Evolutionary conservation across 2,329 filamentous ascomycete genomes (phyloP), one percentile per base, ranked within the genome.

Genomic region (Venturia nashicola): DNA sequence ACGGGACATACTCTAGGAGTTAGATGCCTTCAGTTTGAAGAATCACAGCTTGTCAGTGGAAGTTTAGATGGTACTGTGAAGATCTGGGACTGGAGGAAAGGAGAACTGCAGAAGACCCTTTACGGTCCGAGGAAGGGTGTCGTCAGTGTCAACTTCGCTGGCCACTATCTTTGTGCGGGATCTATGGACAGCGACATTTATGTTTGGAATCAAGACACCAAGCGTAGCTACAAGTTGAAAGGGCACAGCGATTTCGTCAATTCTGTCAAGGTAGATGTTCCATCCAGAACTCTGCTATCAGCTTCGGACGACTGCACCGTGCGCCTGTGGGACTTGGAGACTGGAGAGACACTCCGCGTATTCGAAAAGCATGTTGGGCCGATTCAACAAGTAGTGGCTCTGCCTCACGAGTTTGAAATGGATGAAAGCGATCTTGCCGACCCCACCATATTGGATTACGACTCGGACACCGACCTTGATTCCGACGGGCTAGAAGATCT

Each of bases 181-280:
- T 96, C 91, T 1, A 87, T 92, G 67, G 94, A 99, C 75, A 86
- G 86, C 73, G 93, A 88, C 1, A 87, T 97, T 74, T 91, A 93
- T 39, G 87, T 99, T 57, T 97, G 93, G 83, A 93, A 96, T 74
- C 94, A 95, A 70, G 84, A 89, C 70, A 90, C 89, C 65, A 91
- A 90, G 72, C 86, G 89, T 62, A 89, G 87, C 0, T 96, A 88
- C 69, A 82, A 85, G 61, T 80, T 99, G 14, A 86, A 87, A 32
- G 93, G 92, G 9, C 94, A 99, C 73, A 85, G 82, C 0, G 92
- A 97, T 73, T 97, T 93, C 90, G 92, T 99, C 70, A 99, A 99
- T 75, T 87, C 90, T n/a, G 93, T 97, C 40, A 88, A 88, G 68
- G 84, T 99, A 44, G 91, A 99, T 73, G 82, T 86, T 0, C 77